A percentile compares a stretch with the other conserved stretches of the same genome.
phyloP scores from a whole-genome alignment of 31 red algal species.

The Odonthalia washingtoniensis region DNA sequence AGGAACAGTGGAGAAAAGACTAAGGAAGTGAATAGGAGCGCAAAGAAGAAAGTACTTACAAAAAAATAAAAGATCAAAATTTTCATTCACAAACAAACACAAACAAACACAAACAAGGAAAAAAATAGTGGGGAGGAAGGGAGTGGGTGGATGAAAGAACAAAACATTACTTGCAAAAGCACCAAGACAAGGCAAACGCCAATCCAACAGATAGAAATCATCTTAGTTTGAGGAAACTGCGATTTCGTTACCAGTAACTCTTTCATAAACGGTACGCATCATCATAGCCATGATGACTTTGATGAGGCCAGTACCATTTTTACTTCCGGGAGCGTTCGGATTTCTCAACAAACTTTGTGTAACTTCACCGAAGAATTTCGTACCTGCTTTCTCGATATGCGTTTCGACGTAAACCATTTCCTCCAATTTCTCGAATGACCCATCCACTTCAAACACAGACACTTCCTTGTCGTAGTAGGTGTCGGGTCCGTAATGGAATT shows the following conservation, averaged over 20 bases:
- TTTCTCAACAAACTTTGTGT: constrained; percentile 89
- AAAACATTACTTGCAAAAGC: too few relatives aligned
- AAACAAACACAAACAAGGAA: neutral
- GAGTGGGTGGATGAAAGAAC: too few relatives aligned
- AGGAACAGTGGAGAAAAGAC: too few relatives aligned
- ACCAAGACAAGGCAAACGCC: too few relatives aligned
- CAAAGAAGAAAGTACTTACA: too few relatives aligned
- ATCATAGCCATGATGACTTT: constrained; percentile 94
- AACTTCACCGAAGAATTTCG: constrained; percentile 99
- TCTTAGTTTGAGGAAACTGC: constrained; percentile 29
- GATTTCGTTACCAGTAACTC: constrained; percentile 36
- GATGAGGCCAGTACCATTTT: constrained; percentile 97
- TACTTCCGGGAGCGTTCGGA: constrained; percentile 85
- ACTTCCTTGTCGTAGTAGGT: constrained; percentile 90
- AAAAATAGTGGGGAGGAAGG: neutral
- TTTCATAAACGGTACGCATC: constrained; percentile 94
- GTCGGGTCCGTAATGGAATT: constrained; percentile 97
- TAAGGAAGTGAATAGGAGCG: too few relatives aligned
- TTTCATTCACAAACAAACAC: too few relatives aligned
- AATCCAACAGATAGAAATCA: neutral
- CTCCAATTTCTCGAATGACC: constrained; percentile 93
- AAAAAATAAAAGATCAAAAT: too few relatives aligned
- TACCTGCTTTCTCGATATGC: constrained; percentile 84
- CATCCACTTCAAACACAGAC: constrained; percentile 90
- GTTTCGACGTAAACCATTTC: constrained; percentile 99